A percentile compares a stretch with the other conserved stretches of the same genome.
Evolutionary conservation across 352 stramenopile genomes (phyloP).

Genomic region (Elongisporangium anandrum): DNA sequence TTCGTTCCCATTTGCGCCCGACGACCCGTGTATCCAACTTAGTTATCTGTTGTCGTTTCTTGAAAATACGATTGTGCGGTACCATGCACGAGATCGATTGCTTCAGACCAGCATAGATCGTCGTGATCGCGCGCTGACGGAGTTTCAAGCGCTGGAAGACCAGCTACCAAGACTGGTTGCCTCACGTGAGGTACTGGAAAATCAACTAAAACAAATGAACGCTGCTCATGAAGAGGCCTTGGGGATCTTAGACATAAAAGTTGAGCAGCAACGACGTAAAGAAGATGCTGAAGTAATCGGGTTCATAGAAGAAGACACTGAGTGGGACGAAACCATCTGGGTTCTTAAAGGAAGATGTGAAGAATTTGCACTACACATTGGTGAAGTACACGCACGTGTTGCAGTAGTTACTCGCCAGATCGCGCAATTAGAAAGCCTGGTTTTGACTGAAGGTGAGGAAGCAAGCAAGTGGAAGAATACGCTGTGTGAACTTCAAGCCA

Average conservation of each 20-base stretch:
- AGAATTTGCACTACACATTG: constrained; percentile 16
- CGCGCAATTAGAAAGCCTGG: constrained; percentile 3
- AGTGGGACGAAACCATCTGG: constrained; percentile 6
- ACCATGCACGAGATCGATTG: background rate
- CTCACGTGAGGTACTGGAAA: background rate
- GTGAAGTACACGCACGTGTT: constrained; percentile 9
- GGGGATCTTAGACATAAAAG: background rate
- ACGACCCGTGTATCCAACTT: background rate
- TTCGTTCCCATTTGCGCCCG: background rate
- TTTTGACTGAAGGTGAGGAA: background rate
- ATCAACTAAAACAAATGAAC: background rate
- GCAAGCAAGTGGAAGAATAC: background rate
- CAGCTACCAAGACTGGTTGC: background rate
- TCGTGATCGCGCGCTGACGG: background rate
- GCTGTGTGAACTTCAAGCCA: background rate
- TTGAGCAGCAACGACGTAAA: background rate
- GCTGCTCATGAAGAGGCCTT: background rate
- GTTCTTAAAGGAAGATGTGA: constrained; percentile 10
- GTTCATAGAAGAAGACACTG: background rate
- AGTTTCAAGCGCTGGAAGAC: background rate
- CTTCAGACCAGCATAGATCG: background rate
- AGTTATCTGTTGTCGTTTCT: background rate
- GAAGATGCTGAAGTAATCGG: background rate
- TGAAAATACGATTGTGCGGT: background rate
- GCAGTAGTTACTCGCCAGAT: constrained; percentile 1